Conservation (phyloP, 257 asterid genomes). For the Forsythia viridissima region DNA sequence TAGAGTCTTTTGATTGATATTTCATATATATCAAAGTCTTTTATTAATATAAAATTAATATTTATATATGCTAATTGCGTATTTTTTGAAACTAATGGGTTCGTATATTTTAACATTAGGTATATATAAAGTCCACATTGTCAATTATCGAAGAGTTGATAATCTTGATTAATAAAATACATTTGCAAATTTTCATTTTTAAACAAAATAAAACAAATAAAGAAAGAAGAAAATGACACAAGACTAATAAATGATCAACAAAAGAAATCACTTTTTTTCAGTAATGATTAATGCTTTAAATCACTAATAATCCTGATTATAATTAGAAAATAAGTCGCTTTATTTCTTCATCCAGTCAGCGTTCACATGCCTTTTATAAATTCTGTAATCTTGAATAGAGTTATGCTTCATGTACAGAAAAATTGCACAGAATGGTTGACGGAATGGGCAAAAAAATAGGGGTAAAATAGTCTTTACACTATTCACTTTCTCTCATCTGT, state of each 20-base stretch:
- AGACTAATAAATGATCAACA: neutral
- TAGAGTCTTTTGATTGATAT: neutral
- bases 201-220: neutral
- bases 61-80: neutral
- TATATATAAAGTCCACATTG: neutral
- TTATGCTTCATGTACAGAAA: too few species aligned
- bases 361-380: conserved; percentile 22
- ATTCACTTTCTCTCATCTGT: too few species aligned
- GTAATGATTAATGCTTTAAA: conserved; percentile 18
- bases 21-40: neutral
- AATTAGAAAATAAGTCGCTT: conserved; percentile 12
- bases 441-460: too few species aligned
- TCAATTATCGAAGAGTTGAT: too few species aligned
- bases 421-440: too few species aligned
- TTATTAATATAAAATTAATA: neutral
- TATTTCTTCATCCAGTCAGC: conserved; percentile 23
- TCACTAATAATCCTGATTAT: conserved; percentile 6
- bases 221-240: neutral
- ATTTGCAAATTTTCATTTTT: neutral
- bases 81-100: neutral
- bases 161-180: too few species aligned
- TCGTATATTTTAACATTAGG: neutral
- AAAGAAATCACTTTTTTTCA: conserved; percentile 11
- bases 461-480: too few species aligned
- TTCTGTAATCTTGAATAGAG: neutral